Base-by-base conservation (phyloP, 2,329 filamentous ascomycete species). In the Botrytis medusae region DNA sequence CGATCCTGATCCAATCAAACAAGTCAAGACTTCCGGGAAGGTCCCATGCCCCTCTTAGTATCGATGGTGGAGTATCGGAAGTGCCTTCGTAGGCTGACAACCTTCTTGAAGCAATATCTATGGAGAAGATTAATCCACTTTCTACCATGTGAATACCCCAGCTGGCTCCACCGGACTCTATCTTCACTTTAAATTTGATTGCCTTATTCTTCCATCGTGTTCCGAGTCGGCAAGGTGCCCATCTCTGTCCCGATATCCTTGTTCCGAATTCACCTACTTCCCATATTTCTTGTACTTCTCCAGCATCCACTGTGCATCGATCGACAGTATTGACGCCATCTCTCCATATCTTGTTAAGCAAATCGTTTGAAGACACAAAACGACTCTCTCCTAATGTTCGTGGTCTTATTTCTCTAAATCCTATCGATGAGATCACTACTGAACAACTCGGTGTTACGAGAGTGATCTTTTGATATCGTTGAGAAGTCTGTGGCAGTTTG, bases 261-360 rank as follows among this genome's bases (percentile, higher is more conserved):
- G 64, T 67, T 16, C 64, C 64, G 25, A 67, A 67, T 54, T 67
- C 64, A 54, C 29, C 32, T 29, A 67, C 64, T 20, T 54, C 46
- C 64, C 64, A 67, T 29, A 51, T 29, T 46, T 67, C 46, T 67
- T 54, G 64, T 54, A 67, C 64, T 40, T 67, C 46, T 67, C 64
- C 46, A 67, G 64, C 64, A 40, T 67, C 64, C 16, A 67, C 64
- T n/a, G 64, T 67, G 14, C 64, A 67, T 54, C 64, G 32, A 51
- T 67, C 64, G 16, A 67, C 46, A 29, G 64, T 54, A 40, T 67
- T 67, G 46, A 67, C 64, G 34, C 76, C 76, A 64, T 77, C 75
- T 65, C 60, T 67, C 75, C 76, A 78, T 48, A 78, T 77, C 44
- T 75, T 76, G 62, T 78, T 77, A 7, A 77, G 73, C 37, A 72